Percentiles rank a stretch among this genome's conserved stretches.
Conservation (phyloP, 345 rosid species). For the Raphanus sativus region DNA sequence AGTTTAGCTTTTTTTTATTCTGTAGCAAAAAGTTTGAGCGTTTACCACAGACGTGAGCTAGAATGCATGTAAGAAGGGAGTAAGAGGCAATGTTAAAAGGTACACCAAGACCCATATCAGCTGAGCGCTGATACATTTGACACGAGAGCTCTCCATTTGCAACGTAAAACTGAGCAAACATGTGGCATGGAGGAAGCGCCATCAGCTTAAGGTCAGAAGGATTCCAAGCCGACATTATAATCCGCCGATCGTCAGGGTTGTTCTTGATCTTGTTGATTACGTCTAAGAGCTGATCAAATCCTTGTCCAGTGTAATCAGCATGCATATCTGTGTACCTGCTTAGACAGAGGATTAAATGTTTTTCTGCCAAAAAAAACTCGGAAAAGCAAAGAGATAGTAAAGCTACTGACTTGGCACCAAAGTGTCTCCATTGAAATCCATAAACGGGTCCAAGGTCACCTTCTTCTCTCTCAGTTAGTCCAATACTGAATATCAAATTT, state of each 20-base stretch:
- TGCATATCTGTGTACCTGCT: conserved; percentile 84
- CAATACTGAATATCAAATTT: conserved; percentile 51
- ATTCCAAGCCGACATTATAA: conserved; percentile 91
- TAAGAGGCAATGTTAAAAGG: conserved; percentile 85
- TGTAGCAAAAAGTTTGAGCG: background rate
- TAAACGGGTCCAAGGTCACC: conserved; percentile 96
- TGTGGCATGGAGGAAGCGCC: conserved; percentile 98
- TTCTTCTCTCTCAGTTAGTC: conserved; percentile 71
- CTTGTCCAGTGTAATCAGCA: conserved; percentile 87
- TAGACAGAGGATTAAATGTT: background rate
- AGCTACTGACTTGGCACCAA: conserved; percentile 77
- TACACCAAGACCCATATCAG: conserved; percentile 95
- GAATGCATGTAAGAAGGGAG: conserved; percentile 68
- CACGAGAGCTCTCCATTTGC: conserved; percentile 89
- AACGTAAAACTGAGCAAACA: conserved; percentile 92
- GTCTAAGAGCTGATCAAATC: conserved; percentile 86
- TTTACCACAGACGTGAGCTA: conserved; percentile 80
- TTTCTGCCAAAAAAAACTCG: background rate
- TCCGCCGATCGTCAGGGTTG: conserved; percentile 81
- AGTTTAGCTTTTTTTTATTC: background rate
- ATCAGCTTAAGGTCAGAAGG: conserved; percentile 87
- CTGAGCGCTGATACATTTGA: conserved; percentile 96
- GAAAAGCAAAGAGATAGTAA: background rate
- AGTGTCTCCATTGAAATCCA: conserved; percentile 98
- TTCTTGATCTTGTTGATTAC: conserved; percentile 84